These are phyloP conservation scores for Termitomyces sp. DNA, from an alignment of 768 basidiomycete genomes.

Conservation along the genomic window DNA sequence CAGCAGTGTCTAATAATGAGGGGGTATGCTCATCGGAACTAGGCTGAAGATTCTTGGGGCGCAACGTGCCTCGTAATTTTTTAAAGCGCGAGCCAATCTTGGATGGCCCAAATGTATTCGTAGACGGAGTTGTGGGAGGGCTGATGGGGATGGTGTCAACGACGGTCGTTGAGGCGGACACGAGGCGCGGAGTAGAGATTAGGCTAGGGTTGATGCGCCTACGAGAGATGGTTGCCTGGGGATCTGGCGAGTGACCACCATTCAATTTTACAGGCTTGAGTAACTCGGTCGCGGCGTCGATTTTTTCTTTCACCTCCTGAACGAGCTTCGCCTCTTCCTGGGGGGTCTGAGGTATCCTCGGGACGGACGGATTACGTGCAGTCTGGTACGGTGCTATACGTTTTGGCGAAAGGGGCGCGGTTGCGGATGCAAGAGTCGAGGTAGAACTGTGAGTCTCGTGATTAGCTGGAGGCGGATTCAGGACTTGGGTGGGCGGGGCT, in stretches of 20 bases:
- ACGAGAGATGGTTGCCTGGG: slow-evolving; percentile 35
- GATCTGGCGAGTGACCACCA: slow-evolving; percentile 30
- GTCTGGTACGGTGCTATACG: slow-evolving; percentile 27
- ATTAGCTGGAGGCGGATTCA: slow-evolving; percentile 3
- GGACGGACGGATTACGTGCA: slow-evolving; percentile 35
- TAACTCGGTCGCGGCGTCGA: slow-evolving; percentile 59
- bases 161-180: slow-evolving; percentile 64
- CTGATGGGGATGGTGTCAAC: slow-evolving; percentile 53
- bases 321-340: slow-evolving; percentile 52
- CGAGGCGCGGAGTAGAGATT: slow-evolving; percentile 59
- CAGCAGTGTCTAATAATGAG: slow-evolving; percentile 31
- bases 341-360: slow-evolving; percentile 35
- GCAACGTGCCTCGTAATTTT: slow-evolving; percentile 63
- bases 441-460: slow-evolving; percentile 19
- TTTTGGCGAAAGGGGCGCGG: slow-evolving; percentile 14
- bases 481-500: background rate
- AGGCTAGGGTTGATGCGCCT: slow-evolving; percentile 56
- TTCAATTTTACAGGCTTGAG: slow-evolving; percentile 40
- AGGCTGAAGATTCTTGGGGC: slow-evolving; percentile 37
- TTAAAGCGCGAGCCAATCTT: slow-evolving; percentile 72
- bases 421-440: slow-evolving; percentile 9
- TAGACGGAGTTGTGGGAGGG: slow-evolving; percentile 40
- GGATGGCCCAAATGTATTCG: slow-evolving; percentile 37
- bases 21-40: slow-evolving; percentile 43
- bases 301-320: slow-evolving; percentile 61